A percentile compares a stretch with the other conserved stretches of the same genome.
These are phyloP conservation scores for Letharia columbiana DNA, from an alignment of 495 filamentous ascomycete species.

Conservation along the genomic window DNA sequence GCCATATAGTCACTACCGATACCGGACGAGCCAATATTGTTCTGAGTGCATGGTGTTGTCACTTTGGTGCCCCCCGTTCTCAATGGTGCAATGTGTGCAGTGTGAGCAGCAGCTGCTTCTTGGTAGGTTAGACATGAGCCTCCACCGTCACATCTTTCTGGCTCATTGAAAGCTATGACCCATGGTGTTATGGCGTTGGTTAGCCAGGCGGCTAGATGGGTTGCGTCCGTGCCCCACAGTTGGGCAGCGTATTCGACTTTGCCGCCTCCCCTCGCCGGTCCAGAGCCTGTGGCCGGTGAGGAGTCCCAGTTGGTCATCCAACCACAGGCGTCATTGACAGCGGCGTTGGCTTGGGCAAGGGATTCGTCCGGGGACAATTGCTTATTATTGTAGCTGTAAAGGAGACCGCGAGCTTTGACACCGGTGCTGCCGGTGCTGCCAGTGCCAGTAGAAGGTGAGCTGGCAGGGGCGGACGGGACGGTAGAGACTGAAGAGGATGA, in stretches of 20 bases:
- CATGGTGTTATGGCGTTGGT: conserved; percentile 18
- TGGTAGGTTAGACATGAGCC: conserved; percentile 2
- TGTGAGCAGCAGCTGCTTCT: neutral
- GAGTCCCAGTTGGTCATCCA: conserved; percentile 23
- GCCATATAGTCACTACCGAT: conserved; percentile 15
- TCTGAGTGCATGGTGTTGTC: conserved; percentile 10
- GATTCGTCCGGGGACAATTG: neutral
- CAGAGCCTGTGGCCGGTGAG: conserved; percentile 18
- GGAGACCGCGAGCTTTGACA: conserved; percentile 15
- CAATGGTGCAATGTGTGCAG: neutral
- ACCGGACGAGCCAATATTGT: neutral
- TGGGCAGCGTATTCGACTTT: conserved; percentile 19
- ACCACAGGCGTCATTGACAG: neutral
- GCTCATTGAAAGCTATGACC: conserved; percentile 23
- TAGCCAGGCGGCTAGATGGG: conserved; percentile 18
- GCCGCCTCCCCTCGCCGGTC: conserved; percentile 11
- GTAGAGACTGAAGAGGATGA: neutral
- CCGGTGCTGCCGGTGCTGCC: conserved; percentile 4
- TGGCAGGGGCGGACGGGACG: conserved; percentile 4
- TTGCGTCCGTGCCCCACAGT: conserved; percentile 10
- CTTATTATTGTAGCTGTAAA: conserved; percentile 2
- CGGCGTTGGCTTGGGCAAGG: neutral
- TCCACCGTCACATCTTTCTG: conserved; percentile 18
- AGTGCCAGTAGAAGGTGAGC: neutral
- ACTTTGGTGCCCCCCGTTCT: conserved; percentile 9